phyloP scores from a whole-genome alignment of 108 stramenopile genomes.

The Conticribra guillardii region DNA sequence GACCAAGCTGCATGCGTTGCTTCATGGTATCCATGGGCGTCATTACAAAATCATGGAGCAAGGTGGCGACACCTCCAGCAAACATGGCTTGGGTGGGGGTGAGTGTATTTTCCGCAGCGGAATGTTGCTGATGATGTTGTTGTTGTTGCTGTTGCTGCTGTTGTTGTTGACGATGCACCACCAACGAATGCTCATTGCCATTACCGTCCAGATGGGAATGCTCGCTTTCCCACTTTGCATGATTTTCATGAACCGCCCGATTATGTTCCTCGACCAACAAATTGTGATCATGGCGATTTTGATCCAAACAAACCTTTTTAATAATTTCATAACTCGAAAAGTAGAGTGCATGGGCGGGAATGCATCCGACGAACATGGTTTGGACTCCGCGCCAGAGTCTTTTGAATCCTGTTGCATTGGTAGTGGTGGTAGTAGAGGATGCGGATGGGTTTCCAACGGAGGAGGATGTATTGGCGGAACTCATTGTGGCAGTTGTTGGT shows the following conservation, averaged over 20 bases:
- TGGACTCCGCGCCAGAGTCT: conserved; percentile 97
- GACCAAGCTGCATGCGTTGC: conserved; percentile 98
- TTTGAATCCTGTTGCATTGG: conserved; percentile 61
- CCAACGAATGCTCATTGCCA: too few species aligned
- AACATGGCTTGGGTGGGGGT: conserved; percentile 52
- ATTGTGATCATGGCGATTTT: too few species aligned
- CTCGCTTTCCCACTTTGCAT: too few species aligned
- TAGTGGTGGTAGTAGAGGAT: too few species aligned
- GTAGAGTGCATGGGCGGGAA: conserved; percentile 98
- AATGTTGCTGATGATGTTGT: conserved; percentile 16
- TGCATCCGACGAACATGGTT: conserved; percentile 93
- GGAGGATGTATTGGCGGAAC: too few species aligned
- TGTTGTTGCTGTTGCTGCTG: neutral
- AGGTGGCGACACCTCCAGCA: conserved; percentile 89
- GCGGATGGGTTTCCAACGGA: too few species aligned
- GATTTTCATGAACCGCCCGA: neutral
- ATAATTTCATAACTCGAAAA: conserved; percentile 93
- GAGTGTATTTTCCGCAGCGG: conserved; percentile 9
- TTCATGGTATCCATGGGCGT: conserved; percentile 98
- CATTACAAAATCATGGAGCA: conserved; percentile 95
- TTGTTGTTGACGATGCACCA: too few species aligned
- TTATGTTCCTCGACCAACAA: too few species aligned
- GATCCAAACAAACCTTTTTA: conserved; percentile 54
- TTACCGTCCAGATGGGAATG: too few species aligned
- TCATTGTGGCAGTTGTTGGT: too few species aligned